Evolutionary conservation across 2,329 filamentous ascomycete genomes (phyloP), one percentile per base, ranked within the genome.

Genomic region (Monilinia laxa): DNA sequence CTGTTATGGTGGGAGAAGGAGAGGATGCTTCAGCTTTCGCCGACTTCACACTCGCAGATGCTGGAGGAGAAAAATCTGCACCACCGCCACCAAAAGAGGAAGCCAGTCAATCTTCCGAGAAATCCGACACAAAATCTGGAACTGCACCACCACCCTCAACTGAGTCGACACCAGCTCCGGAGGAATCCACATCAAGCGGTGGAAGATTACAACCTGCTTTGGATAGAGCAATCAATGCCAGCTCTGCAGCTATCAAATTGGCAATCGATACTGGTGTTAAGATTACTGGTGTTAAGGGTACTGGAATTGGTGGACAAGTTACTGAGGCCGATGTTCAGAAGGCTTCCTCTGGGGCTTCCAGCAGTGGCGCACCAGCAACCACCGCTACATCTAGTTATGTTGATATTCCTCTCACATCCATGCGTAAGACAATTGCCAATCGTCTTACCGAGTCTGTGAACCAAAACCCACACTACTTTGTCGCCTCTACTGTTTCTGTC

Each of bases 391-490:
- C 92, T 68, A 81, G 85, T 68, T 98, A 91, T 81, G 89, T 93
- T 80, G 95, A 99, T 77, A 87, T 87, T 69, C 91, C 93, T 70
- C 87, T 93, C 74, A 90, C 85, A 76, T 90, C 90, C 79, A 99
- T 99, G 95, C 93, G 95, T 84, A 98, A 97, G 88, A 93, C 91
- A 73, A 99, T 99, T 79, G 95, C 95, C 79, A 88, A 82, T 80
- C 92, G 95, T 74, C 90, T 99, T 68, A 89, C 89, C 76, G 86
- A 97, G 82, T 98, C 94, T 54, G 86, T 92, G 79, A 87, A 91
- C 80, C 89, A 94, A 81, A 98, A 97, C 86, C 95, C 95, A 69
- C 95, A 98, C 86, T 99, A 96, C 87, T 99, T 94, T 79, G 94
- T 99, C 76, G 92, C 92, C 75, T 90, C 92, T 75, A 88, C 87